phyloP scores from a whole-genome alignment of 306 rosid species.

The Pachyrhizus erosus region DNA sequence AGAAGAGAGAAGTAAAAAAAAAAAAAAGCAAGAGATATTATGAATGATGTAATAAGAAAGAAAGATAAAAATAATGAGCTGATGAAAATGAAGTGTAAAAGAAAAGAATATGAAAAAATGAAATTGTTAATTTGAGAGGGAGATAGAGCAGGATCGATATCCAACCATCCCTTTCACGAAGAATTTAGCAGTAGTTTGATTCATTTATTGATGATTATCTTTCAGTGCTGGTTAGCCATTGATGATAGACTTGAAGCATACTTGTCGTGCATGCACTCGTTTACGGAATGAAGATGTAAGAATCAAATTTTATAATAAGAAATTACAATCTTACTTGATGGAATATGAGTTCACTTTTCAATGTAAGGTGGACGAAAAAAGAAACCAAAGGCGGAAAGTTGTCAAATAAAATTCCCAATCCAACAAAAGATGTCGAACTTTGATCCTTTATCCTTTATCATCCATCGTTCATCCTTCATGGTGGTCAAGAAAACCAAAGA shows the following conservation, averaged over 20 bases:
- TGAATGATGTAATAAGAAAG: not conserved
- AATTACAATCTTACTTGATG: not conserved
- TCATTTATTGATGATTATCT: not conserved
- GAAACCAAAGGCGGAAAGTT: not conserved
- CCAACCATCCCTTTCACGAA: not conserved
- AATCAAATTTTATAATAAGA: conserved; percentile 3
- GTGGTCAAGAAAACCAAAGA: not conserved
- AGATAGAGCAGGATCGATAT: not conserved
- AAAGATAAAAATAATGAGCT: not conserved
- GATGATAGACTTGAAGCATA: not conserved
- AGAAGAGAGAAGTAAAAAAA: too few species aligned
- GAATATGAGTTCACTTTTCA: conserved; percentile 3
- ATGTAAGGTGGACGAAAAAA: conserved; percentile 6
- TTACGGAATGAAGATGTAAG: not conserved
- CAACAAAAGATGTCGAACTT: not conserved
- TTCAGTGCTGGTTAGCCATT: not conserved
- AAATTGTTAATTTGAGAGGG: not conserved
- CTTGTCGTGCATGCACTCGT: conserved; percentile 8
- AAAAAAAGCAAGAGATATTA: too few species aligned
- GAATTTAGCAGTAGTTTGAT: not conserved
- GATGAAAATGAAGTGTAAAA: too few species aligned
- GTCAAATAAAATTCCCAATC: conserved; percentile 10
- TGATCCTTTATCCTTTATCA: too few species aligned
- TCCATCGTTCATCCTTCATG: not conserved
- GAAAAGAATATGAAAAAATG: too few species aligned